Base-by-base conservation (phyloP, 805 yeast species). In the Metschnikowia similis region DNA sequence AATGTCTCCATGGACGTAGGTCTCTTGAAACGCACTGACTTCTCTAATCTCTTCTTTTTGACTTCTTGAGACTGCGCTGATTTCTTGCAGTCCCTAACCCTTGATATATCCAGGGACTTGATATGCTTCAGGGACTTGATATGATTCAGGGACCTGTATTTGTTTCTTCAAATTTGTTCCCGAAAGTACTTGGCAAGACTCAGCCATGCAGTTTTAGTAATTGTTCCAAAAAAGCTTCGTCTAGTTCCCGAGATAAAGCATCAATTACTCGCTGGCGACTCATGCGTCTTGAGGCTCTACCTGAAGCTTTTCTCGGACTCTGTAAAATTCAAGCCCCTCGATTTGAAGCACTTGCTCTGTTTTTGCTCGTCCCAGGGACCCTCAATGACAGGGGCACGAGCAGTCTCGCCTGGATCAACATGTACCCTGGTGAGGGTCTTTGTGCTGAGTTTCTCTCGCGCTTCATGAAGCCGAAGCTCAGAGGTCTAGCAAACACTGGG, bases 321-420 rank as follows among this genome's bases (percentile, higher is more conserved):
- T 47, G 0, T 38, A 8, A n/a, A 71, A 55, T 43, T 71, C 76
- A 9, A 61, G 63, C 4, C 59, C 54, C 57, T 85, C 92, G 61
- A 84, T 63, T 14, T 68, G 62, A 2, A 66, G 56, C 84, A 90
- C 51, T 70, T 72, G 31, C 67, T 66, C 61, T 91, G 97, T 63
- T 89, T 91, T 13, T 72, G 65, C 30, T 66, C 65, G 59, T 91
- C 97, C 96, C 96, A 91, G 2, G 70, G 71, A 61, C 77, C 67
- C 34, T 66, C 75, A 2, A 44, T 46, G 47, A 71, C 0, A 71
- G 71, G 0, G 74, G 67, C 21, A 53, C 58, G 26, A 74, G 56
- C 21, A 68, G 57, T 41, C 76, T 56, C 2, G 74, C 65, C 49
- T 74, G 77, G 8, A 55, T 56, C 34, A 66, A 53, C 43, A 74